Evolutionary conservation across 257 asterid species (phyloP), one percentile per base, ranked within the genome.

Genomic region (Solanum boliviense): DNA sequence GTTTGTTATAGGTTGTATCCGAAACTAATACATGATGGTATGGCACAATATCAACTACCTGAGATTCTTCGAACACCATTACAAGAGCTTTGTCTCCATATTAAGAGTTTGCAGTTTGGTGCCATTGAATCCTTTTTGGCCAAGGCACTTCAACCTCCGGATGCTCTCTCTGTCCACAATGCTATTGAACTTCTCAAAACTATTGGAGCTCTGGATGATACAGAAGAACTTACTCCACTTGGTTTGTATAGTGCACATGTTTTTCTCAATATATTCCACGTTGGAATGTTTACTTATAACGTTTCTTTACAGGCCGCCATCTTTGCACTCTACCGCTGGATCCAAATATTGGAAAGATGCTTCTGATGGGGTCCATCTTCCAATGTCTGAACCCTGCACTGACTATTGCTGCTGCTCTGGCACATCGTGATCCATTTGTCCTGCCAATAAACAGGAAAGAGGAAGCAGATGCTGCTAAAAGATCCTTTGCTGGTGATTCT

Each of bases 311-410:
- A 96, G 99, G 99, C 38, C 92, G 93, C 11, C 99, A 95, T 90
- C 96, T 97, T 73, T 91, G 97, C 94, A 95, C 95, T 72, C 92
- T 97, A 91, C 99, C 98, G 13, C 88, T 97, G 94, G 98, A 97
- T 92, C 99, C 99, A 82, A 95, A 94, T 92, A 95, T 97, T 87
- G 99, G 99, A 84, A 97, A 97, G 91, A 97, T 97, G 99, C 98
- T 97, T 91, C 98, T 97, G 78, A 95, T 95, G 99, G 99, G 99
- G 62, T 93, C 98, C 89, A 89, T 97, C 82, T 97, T 95, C 90
- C 98, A 95, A 91, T 97, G 99, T 91, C 96, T 97, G 56, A 88
- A 95, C 89, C 99, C 99, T 83, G 98, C 98, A 23, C 89, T 97
- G 89, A 95, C 98, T 31, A 97, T 97, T 92, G 98, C 99, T 48